These are phyloP conservation scores for Schizosaccharomyces osmophilus DNA, from an alignment of 805 yeast species.

Conservation along the genomic window DNA sequence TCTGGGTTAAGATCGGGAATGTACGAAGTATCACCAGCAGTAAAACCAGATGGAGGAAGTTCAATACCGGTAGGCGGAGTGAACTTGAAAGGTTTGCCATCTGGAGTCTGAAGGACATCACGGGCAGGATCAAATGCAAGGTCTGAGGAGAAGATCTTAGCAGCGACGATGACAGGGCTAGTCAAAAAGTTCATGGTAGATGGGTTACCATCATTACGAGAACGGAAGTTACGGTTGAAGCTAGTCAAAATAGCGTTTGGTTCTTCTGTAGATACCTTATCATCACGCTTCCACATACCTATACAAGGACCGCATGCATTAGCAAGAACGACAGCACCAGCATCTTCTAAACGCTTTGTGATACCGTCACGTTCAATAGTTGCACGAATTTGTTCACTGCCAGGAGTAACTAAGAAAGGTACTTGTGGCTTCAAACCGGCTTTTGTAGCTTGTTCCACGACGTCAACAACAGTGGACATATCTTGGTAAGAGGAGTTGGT, in stretches of 20 bases:
- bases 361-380: constrained; percentile 93
- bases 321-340: constrained; percentile 84
- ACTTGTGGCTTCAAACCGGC: constrained; percentile 84
- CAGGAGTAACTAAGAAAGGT: constrained; percentile 85
- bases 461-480: constrained; percentile 88
- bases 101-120: constrained; percentile 63
- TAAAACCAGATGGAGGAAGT: constrained; percentile 75
- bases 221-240: constrained; percentile 92
- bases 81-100: constrained; percentile 78
- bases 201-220: constrained; percentile 96
- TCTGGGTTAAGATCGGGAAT: constrained; percentile 82
- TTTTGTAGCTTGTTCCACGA: constrained; percentile 68
- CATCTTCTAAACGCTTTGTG: constrained; percentile 63
- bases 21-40: constrained; percentile 64
- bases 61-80: constrained; percentile 75
- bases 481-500: constrained; percentile 97
- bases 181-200: constrained; percentile 92
- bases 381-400: constrained; percentile 95
- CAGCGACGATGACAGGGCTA: constrained; percentile 83
- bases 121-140: constrained; percentile 89
- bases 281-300: constrained; percentile 93
- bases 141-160: constrained; percentile 87
- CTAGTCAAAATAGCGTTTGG: constrained; percentile 81
- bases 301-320: constrained; percentile 99
- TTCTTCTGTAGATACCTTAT: constrained; percentile 23